Percentiles rank a stretch among this genome's conserved stretches.
Evolutionary conservation across 441 rosid genomes (phyloP).

Genomic region (Hura crepitans): DNA sequence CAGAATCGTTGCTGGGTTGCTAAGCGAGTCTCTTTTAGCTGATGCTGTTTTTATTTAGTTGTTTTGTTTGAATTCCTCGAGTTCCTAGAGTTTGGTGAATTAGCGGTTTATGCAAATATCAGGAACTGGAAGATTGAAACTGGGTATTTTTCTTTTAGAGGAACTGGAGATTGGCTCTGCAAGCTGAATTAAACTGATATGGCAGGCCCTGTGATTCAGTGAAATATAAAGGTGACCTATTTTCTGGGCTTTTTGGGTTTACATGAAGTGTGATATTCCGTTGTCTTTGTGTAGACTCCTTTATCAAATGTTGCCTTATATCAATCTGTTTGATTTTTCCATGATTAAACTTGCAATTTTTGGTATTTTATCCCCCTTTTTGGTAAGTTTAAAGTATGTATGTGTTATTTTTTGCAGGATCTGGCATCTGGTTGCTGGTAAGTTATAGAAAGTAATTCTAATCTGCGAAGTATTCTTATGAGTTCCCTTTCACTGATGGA

Average conservation of each 20-base stretch:
- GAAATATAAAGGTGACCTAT: constrained; percentile 27
- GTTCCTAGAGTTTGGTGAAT: constrained; percentile 17
- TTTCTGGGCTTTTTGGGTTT: constrained; percentile 17
- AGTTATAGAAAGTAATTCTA: constrained; percentile 20
- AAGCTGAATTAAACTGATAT: constrained; percentile 21
- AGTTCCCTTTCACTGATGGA: constrained; percentile 59
- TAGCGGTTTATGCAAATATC: constrained; percentile 9
- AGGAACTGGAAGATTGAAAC: constrained; percentile 8
- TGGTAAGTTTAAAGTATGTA: neutral
- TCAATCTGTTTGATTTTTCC: constrained; percentile 14
- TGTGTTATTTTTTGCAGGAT: constrained; percentile 37
- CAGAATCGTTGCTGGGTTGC: constrained; percentile 17
- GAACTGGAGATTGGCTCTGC: constrained; percentile 12
- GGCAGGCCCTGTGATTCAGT: constrained; percentile 16
- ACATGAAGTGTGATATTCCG: constrained; percentile 3
- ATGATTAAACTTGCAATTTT: constrained; percentile 6
- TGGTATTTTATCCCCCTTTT: neutral
- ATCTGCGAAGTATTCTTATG: constrained; percentile 30
- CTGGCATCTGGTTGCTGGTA: constrained; percentile 26
- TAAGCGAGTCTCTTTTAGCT: constrained; percentile 9
- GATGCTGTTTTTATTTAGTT: neutral
- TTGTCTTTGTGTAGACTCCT: constrained; percentile 6
- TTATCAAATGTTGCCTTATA: neutral
- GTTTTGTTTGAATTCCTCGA: constrained; percentile 1
- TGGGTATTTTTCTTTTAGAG: neutral